Evolutionary conservation across 257 asterid genomes (phyloP).

Genomic region (Petrea volubilis): DNA sequence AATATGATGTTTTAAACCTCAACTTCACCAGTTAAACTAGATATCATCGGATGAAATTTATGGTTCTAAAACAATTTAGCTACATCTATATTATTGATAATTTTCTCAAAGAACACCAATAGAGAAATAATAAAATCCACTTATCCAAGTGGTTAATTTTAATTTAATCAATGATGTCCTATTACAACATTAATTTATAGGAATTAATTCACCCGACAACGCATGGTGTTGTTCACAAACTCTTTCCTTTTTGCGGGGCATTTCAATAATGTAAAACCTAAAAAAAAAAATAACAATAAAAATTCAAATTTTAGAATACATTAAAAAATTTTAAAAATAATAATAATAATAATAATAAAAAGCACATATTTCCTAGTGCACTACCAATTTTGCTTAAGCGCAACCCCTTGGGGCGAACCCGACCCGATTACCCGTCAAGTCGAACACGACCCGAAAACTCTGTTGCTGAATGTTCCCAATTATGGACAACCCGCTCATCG

Average conservation of each 20-base stretch:
- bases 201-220: constrained; percentile 9
- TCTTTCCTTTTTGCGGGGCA: background rate
- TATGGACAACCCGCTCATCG: constrained; percentile 62
- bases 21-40: too few species aligned
- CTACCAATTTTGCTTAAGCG: constrained; percentile 5
- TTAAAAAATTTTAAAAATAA: too few species aligned
- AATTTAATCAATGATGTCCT: background rate
- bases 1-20: too few species aligned
- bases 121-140: too few species aligned
- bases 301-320: too few species aligned
- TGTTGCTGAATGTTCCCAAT: constrained; percentile 70
- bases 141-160: too few species aligned
- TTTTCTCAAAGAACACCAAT: too few species aligned
- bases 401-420: constrained; percentile 54
- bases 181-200: background rate
- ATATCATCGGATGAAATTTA: too few species aligned
- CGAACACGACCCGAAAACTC: constrained; percentile 70
- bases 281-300: background rate
- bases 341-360: too few species aligned
- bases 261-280: background rate
- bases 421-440: constrained; percentile 48
- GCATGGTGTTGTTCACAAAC: constrained; percentile 7
- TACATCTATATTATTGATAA: too few species aligned
- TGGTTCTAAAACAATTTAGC: too few species aligned
- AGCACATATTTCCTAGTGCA: background rate